Base-by-base conservation (phyloP, 129 eudicot species). In the Flaveria linearis region DNA sequence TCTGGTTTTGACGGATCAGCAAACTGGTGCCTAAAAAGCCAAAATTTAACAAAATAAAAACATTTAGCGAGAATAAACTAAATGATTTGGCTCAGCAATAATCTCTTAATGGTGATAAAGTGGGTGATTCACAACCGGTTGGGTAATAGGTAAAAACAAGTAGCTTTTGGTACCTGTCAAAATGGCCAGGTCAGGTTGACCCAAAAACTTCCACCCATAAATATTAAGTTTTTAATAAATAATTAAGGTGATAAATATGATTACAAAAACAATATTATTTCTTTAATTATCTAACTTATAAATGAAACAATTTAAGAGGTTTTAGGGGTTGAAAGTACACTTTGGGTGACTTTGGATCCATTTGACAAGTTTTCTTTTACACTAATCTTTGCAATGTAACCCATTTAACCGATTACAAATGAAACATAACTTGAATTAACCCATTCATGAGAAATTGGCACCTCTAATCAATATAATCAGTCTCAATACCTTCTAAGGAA, bases 1-100 rank as follows among this genome's bases (percentile, higher is more conserved):
- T 90, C 96, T 1, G 91, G 84, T 82, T 88, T 88, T 72, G 88
- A 87, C 39, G 88, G 85, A 66, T 93, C 97, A 5, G 83, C 62
- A 79, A 84, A 83, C 61, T 82, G 91, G 52, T 88, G 96, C 89
- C 98, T 93, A 87, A 71, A 85, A 75, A n/a, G 53, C 36, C 60
- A 77, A 16, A 57, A 46, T 18, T 46, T 60, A 28, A 80, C 25
- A 28, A 0, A 56, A 30, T 2, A 26, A 25, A 39, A 41, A 68
- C 3, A 17, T 9, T 46, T 17, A 22, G 28, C 9, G 23, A n/a
- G 49, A 67, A 56, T 3, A 33, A 26, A 75, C 10, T 20, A 51
- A 30, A 30, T 4, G 36, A 30, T 30, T 13, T 51, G 25, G 26
- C 49, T 43, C 63, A 58, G 46, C 25, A 10, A 57, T 42, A 15